Percentiles rank a stretch among this genome's conserved stretches.
Conservation (phyloP, 306 rosid species). For the Glycine tomentella region DNA sequence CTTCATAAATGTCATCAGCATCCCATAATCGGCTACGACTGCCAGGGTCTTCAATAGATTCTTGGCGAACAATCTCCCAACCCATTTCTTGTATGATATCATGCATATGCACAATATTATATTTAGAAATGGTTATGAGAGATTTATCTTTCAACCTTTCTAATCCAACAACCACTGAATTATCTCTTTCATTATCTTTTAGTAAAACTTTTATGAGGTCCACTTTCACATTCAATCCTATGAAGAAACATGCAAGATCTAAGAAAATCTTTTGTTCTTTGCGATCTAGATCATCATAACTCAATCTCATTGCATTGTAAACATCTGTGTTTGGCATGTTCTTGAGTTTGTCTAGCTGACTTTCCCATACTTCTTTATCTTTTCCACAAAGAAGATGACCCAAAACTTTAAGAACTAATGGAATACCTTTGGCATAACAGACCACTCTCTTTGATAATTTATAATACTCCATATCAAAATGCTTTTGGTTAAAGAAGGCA, state of each 20-base stretch:
- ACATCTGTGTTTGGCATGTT: background rate
- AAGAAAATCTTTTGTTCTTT: conserved; percentile 15
- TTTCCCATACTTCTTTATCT: conserved; percentile 8
- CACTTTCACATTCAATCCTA: background rate
- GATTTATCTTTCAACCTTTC: conserved; percentile 29
- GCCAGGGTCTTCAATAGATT: background rate
- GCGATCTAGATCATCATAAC: conserved; percentile 36
- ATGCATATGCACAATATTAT: conserved; percentile 1
- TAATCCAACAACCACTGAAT: background rate
- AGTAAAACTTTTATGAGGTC: background rate
- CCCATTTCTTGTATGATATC: conserved; percentile 28
- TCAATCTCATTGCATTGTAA: background rate
- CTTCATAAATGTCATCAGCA: conserved; percentile 10
- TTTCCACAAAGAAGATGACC: conserved; percentile 14
- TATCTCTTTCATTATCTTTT: background rate
- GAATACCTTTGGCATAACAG: conserved; percentile 34
- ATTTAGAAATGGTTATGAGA: conserved; percentile 11
- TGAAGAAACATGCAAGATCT: conserved; percentile 6
- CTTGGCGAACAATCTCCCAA: conserved; percentile 32
- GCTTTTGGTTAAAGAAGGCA: conserved; percentile 22
- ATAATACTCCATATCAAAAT: background rate
- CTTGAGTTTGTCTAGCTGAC: conserved; percentile 25
- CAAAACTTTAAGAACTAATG: conserved; percentile 37
- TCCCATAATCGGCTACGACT: background rate
- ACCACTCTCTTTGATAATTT: conserved; percentile 11